Evolutionary conservation across 1,284 basidiomycete species (phyloP).

Genomic region (Malassezia dermatis): DNA sequence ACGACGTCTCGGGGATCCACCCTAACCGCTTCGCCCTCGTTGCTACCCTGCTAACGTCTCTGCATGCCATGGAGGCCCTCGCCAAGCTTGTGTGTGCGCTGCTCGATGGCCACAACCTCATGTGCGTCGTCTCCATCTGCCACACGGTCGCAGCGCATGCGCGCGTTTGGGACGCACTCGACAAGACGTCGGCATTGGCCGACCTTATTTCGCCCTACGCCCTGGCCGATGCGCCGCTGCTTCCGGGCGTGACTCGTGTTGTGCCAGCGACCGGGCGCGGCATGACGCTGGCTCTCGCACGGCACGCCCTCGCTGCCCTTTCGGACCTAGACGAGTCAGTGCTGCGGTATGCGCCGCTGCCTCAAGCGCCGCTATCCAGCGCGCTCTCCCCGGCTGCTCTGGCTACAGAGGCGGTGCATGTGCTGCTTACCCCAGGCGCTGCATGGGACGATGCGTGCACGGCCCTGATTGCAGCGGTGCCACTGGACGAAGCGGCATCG

Average conservation of each 20-base stretch:
- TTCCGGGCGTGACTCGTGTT: constrained; percentile 1
- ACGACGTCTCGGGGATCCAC: not conserved
- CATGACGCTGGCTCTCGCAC: constrained; percentile 11
- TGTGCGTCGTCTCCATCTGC: constrained; percentile 12
- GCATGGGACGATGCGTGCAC: constrained; percentile 3
- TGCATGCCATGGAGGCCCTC: constrained; percentile 6
- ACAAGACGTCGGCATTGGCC: not conserved
- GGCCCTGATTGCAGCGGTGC: not conserved
- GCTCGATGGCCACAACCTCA: constrained; percentile 13
- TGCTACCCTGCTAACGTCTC: constrained; percentile 1
- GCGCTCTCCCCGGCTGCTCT: not conserved
- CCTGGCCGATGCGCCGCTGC: not conserved
- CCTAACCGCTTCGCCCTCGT: constrained; percentile 3
- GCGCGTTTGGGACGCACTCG: constrained; percentile 6
- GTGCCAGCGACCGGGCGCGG: constrained; percentile 6
- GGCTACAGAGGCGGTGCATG: not conserved
- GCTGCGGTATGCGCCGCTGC: constrained; percentile 2
- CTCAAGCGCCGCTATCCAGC: not conserved
- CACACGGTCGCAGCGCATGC: constrained; percentile 6
- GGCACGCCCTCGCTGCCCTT: not conserved
- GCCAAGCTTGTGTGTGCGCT: constrained; percentile 2
- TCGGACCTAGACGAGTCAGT: not conserved
- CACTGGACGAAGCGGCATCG: constrained; percentile 1
- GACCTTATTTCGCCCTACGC: constrained; percentile 11
- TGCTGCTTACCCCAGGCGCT: not conserved